Evolutionary conservation across 2,329 filamentous ascomycete genomes (phyloP), one percentile per base, ranked within the genome.

Genomic region (Cryphonectria radicalis): DNA sequence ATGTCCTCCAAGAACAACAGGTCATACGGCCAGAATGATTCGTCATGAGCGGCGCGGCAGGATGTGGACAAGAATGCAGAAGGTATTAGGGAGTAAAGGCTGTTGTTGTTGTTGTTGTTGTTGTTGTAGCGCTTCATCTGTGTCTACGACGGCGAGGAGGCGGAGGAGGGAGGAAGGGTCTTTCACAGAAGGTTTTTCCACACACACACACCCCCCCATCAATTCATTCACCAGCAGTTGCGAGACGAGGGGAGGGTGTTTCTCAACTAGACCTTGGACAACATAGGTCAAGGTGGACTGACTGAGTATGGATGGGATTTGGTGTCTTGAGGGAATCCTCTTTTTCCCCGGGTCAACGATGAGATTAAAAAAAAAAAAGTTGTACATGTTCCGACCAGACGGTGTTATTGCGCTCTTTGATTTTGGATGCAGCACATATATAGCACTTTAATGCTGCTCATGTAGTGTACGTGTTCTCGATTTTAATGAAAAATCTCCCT

Each of bases 1-100:
- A 59, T 68, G 43, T 25, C 69, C 71, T 25, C 69, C 71, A 71
- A 74, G 71, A 46, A 63, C n/a, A 32, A 32, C 43, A 74, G 68
- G 64, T 66, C 13, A n/a, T 14, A 37, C 7, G 40, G 40, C 62
- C 25, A 60, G 53, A 5, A 40, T 13, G 25, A n/a, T 19, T 28
- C 40, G 55, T 17, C 37, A 28, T 19, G 25, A 57, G 55, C 40
- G 40, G 10, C 43, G 2, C 53, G 22, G 55, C 40, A 43, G 14
- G 50, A 67, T 6, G 35, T 57, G 37, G 55, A 57, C 11, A 35
- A 37, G 50, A 35, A 14, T 17, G 28, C 25, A 40, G 10, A 40
- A n/a, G 19, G 22, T 22, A 40, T 50, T n/a, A 22, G 46, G 22
- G 7, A 8, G 42, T 3, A 22, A 46, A 50, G 46, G 22, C 46